Conservation (phyloP, 2,329 filamentous ascomycete genomes). For the Chalaropsis ovoidea region DNA sequence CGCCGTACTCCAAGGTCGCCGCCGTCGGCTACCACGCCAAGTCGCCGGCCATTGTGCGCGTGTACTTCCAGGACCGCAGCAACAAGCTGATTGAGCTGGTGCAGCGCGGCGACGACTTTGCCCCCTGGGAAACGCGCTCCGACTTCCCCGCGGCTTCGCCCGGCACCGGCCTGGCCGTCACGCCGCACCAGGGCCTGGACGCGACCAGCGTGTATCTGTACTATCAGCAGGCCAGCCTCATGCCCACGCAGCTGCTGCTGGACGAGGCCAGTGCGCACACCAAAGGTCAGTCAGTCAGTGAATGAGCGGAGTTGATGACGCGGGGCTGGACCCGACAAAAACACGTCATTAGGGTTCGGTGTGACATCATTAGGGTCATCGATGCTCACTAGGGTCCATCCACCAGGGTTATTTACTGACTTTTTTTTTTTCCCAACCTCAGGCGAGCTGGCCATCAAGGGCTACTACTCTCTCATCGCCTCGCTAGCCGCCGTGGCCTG, state of each 20-base stretch:
- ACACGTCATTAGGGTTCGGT: too few species aligned
- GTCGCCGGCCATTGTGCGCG: conserved; percentile 22
- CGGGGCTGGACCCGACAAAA: neutral
- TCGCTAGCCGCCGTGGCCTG: conserved; percentile 23
- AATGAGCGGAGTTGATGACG: neutral
- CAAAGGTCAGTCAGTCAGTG: conserved; percentile 15
- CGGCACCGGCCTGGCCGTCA: conserved; percentile 23
- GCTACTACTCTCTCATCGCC: conserved; percentile 24
- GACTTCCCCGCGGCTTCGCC: conserved; percentile 23
- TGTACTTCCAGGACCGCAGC: conserved; percentile 24
- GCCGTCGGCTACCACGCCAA: conserved; percentile 25
- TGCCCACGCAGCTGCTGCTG: conserved; percentile 22
- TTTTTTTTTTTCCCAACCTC: too few species aligned
- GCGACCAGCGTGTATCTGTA: conserved; percentile 23
- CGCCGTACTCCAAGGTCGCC: conserved; percentile 24
- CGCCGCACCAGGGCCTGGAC: conserved; percentile 21
- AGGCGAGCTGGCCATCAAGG: conserved; percentile 25
- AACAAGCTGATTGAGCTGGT: conserved; percentile 25
- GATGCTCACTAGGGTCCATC: too few species aligned
- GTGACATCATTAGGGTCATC: neutral
- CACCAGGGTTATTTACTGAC: neutral
- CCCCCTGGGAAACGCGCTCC: conserved; percentile 21
- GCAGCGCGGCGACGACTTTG: conserved; percentile 25
- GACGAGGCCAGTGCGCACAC: conserved; percentile 18
- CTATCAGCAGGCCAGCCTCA: conserved; percentile 22